Base-by-base conservation (phyloP, 139 green algal species). In the Axilococcus clingmanii region DNA sequence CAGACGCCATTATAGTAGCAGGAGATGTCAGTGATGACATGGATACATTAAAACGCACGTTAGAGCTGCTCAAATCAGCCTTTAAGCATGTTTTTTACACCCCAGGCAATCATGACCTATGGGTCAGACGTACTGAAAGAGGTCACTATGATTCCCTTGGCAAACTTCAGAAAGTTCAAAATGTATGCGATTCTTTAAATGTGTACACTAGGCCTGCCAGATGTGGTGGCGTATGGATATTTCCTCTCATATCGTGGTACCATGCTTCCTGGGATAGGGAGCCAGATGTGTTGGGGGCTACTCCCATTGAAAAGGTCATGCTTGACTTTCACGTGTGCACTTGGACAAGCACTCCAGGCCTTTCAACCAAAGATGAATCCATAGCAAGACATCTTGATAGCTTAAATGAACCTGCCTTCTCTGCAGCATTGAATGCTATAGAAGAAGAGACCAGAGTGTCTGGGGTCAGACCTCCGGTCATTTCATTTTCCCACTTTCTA, bases 71-170 rank as follows among this genome's bases (percentile, higher is more conserved):
- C 17, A 42, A 11, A 3, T 4, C 23, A 6, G 44, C 62, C 5
- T 91, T 68, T 40, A 19, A n/a, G 3, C 35, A 74, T 9, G 76
- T 86, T 0, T 76, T 79, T 33, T 90, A 82, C 48, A 61, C 75
- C 7, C 72, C 71, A 2, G 83, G 83, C 48, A 92, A 92, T 59
- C 83, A 92, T 38, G 78, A 89, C 14, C 57, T 87, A 1, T 91
- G 82, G 82, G 60, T 68, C 22, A 63, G 74, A 7, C 33, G 35
- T 23, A n/a, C 43, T 2, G 63, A 72, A 37, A 24, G 44, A 8
- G 41, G 11, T 3, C 5, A 41, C 4, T 45, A 64, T 16, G 54
- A 81, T 25, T 75, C 57, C 0, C 22, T 68, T 23, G 65, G 37
- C 4, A 86, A 87, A 73, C 62, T 89, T 49, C 25, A 42, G 4